A percentile compares a stretch with the other conserved stretches of the same genome.
phyloP scores from a whole-genome alignment of 768 basidiomycete genomes.

The Chlorophyllum brunneum region DNA sequence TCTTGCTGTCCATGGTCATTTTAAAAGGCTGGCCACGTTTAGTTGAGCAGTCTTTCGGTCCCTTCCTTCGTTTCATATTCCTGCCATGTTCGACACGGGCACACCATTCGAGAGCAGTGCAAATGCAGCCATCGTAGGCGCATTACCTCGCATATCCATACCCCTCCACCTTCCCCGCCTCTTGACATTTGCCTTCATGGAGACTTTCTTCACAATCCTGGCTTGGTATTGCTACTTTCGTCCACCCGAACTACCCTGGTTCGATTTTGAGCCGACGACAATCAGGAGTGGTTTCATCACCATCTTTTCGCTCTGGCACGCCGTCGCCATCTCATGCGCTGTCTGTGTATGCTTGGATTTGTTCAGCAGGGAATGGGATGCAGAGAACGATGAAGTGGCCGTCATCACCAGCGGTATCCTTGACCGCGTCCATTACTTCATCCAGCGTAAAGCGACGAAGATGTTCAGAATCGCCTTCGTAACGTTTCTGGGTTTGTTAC shows the following conservation, averaged over 20 bases:
- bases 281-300: conserved; percentile 1
- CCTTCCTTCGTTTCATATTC: no score
- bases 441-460: neutral
- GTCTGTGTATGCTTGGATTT: neutral
- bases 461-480: neutral
- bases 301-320: conserved; percentile 5
- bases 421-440: neutral
- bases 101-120: no score
- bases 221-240: neutral
- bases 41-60: no score
- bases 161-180: neutral
- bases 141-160: no score
- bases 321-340: neutral
- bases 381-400: neutral
- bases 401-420: neutral
- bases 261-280: neutral
- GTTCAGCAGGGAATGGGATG: conserved; percentile 1
- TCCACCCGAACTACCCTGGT: neutral
- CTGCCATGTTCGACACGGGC: no score
- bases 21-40: no score
- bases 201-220: neutral
- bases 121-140: no score
- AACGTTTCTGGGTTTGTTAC: neutral
- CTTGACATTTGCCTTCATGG: neutral
- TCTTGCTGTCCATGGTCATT: no score